Evolutionary conservation across 1,284 basidiomycete species (phyloP).

Genomic region (Tetrapyrgos nigripes): DNA sequence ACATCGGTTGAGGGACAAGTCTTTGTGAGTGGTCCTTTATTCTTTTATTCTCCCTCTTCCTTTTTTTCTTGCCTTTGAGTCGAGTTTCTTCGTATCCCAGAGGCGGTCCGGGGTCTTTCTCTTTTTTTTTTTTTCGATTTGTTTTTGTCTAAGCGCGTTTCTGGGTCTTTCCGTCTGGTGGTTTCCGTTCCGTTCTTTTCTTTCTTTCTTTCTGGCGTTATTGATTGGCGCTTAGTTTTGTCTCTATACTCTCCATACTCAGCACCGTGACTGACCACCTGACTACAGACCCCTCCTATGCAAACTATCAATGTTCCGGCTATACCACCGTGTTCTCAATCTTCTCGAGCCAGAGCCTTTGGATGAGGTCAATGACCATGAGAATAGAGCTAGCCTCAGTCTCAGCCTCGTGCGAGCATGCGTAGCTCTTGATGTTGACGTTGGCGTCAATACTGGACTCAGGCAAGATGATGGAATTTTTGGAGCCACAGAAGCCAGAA

Average conservation of each 20-base stretch:
- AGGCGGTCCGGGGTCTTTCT: constrained; percentile 59
- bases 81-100: background rate
- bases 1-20: constrained; percentile 57
- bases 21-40: constrained; percentile 64
- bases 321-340: constrained; percentile 1
- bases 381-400: no score
- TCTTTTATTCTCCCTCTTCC: no score
- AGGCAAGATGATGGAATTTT: no score
- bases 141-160: constrained; percentile 73
- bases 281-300: constrained; percentile 53
- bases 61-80: no score
- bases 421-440: no score
- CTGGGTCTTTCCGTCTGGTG: constrained; percentile 45
- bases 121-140: constrained; percentile 71
- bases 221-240: background rate
- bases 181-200: constrained; percentile 56
- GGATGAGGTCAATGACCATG: no score
- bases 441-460: no score
- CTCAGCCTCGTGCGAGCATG: no score
- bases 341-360: no score
- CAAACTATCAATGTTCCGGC: constrained; percentile 53
- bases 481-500: no score
- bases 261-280: background rate
- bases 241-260: background rate
- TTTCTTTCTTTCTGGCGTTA: background rate